Percentiles rank a stretch among this genome's conserved stretches.
These are phyloP conservation scores for Solanum medicagineum DNA, from an alignment of 257 asterid genomes.

Conservation along the genomic window DNA sequence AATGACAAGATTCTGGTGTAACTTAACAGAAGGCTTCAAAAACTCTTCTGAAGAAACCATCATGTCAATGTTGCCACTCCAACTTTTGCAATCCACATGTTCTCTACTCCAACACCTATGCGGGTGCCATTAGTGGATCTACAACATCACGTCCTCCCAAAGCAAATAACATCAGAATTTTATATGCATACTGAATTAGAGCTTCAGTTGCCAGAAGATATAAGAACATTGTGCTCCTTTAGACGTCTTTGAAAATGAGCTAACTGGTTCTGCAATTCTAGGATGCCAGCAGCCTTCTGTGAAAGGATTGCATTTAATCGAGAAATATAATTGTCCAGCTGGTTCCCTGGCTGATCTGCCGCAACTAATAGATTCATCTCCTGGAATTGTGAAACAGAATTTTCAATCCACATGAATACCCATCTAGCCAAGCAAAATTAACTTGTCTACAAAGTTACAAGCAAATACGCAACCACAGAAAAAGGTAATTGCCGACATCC, in stretches of 20 bases:
- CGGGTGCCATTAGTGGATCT: background rate
- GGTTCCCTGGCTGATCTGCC: conserved; percentile 96
- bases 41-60: background rate
- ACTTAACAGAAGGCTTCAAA: background rate
- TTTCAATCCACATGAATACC: background rate
- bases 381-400: conserved; percentile 19
- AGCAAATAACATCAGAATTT: background rate
- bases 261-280: conserved; percentile 72
- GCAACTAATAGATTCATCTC: conserved; percentile 92
- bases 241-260: conserved; percentile 75
- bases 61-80: background rate
- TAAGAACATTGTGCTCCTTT: conserved; percentile 80
- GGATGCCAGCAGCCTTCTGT: conserved; percentile 81
- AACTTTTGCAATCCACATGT: background rate
- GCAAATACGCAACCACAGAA: background rate
- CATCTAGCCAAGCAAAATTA: background rate
- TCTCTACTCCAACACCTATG: background rate
- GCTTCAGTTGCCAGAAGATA: conserved; percentile 55
- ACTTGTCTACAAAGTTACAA: background rate
- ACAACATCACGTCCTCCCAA: background rate
- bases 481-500: background rate
- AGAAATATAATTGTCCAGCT: conserved; percentile 62
- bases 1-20: conserved; percentile 10
- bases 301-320: conserved; percentile 77
- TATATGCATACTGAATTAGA: background rate